Percentiles rank a stretch among this genome's conserved stretches.
Conservation (phyloP, 345 rosid genomes). For the Salix koriyanagi region DNA sequence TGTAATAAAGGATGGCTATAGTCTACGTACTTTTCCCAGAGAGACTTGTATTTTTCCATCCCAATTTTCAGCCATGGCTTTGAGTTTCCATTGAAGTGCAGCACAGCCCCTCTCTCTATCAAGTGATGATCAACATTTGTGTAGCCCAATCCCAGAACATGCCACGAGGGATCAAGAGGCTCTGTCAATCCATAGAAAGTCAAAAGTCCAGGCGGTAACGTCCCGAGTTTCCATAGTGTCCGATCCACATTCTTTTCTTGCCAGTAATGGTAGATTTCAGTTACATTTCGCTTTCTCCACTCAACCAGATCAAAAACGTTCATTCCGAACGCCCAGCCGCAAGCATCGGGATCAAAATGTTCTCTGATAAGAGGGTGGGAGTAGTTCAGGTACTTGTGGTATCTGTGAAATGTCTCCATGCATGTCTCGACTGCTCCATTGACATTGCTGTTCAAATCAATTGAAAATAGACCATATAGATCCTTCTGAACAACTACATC, state of each 20-base stretch:
- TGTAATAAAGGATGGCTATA: constrained; percentile 73
- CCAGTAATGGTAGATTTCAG: constrained; percentile 89
- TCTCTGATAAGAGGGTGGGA: constrained; percentile 70
- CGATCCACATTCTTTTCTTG: constrained; percentile 83
- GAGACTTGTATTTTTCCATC: constrained; percentile 83
- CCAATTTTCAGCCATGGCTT: constrained; percentile 99
- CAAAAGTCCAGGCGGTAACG: constrained; percentile 81
- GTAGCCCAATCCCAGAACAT: constrained; percentile 86
- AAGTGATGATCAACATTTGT: constrained; percentile 67
- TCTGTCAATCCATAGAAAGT: constrained; percentile 88
- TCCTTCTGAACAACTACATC: constrained; percentile 69
- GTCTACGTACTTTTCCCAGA: constrained; percentile 92
- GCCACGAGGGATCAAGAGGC: constrained; percentile 80
- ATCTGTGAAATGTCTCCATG: constrained; percentile 93
- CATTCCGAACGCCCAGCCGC: constrained; percentile 99
- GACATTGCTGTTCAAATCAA: constrained; percentile 69
- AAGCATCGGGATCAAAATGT: constrained; percentile 93
- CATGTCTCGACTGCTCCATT: constrained; percentile 98
- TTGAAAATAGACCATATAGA: constrained; percentile 35
- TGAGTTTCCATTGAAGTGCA: constrained; percentile 88
- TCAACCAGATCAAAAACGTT: constrained; percentile 78
- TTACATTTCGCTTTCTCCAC: constrained; percentile 90
- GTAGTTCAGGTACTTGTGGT: constrained; percentile 39
- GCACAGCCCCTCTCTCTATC: constrained; percentile 87
- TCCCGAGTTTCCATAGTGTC: constrained; percentile 90